phyloP scores from a whole-genome alignment of 345 rosid genomes.

The Aquilaria sinensis region DNA sequence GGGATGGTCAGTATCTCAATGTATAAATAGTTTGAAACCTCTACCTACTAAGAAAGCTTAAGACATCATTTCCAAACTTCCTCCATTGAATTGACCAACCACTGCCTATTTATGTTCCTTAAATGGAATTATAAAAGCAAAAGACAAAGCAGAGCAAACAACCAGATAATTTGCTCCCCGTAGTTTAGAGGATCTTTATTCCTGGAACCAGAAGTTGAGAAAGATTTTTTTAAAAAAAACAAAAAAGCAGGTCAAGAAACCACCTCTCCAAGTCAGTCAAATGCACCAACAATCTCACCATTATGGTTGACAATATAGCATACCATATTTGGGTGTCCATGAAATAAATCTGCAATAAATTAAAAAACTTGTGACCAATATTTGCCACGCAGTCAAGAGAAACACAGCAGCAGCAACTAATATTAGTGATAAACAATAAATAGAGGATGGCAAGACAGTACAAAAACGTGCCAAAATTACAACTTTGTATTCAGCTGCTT shows the following conservation, averaged over 20 bases:
- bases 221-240: background rate
- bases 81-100: no score
- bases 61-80: no score
- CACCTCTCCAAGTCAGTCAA: constrained; percentile 98
- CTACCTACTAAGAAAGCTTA: no score
- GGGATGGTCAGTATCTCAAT: no score
- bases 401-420: constrained; percentile 6
- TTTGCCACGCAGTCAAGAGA: background rate
- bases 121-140: no score
- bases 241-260: constrained; percentile 4
- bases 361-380: constrained; percentile 14
- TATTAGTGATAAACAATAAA: background rate
- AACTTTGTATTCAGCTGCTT: constrained; percentile 60
- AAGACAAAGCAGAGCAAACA: no score
- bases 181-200: no score
- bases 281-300: constrained; percentile 93
- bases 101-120: no score
- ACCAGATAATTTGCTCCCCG: no score
- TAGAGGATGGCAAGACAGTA: constrained; percentile 1
- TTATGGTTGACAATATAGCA: constrained; percentile 75
- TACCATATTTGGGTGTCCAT: constrained; percentile 99
- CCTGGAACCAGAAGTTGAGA: no score
- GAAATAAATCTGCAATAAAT: constrained; percentile 64
- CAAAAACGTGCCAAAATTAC: constrained; percentile 53
- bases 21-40: no score